Conservation (phyloP, 2,329 filamentous ascomycete species). For the Xylaria sp. region DNA sequence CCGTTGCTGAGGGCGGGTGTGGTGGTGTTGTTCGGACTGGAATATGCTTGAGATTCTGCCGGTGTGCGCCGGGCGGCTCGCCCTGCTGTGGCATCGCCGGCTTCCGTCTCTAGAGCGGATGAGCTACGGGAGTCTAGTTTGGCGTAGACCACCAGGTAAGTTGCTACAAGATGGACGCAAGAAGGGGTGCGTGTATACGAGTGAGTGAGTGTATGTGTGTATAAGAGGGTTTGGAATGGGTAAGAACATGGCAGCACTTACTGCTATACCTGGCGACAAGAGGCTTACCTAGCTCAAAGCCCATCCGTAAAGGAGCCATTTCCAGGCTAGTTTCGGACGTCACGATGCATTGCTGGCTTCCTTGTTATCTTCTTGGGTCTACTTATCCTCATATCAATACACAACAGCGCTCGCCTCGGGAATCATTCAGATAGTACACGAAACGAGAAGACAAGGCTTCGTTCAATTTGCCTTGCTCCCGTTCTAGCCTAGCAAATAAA, state of each 20-base stretch:
- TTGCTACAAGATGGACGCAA: background rate
- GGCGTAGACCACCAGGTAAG: background rate
- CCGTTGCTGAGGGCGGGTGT: background rate
- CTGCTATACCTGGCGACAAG: background rate
- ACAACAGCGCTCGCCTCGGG: background rate
- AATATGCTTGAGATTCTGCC: background rate
- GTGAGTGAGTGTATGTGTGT: too few species aligned
- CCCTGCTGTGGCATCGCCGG: too few species aligned
- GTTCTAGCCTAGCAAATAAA: background rate
- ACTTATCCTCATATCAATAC: background rate
- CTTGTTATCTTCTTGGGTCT: background rate
- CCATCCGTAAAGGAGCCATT: background rate
- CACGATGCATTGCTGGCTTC: background rate
- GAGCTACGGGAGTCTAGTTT: background rate
- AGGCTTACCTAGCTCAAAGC: background rate
- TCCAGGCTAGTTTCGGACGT: background rate
- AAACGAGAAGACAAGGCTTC: background rate
- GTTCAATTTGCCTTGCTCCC: background rate
- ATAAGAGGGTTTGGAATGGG: too few species aligned
- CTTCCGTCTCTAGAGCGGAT: background rate
- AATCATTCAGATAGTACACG: too few species aligned
- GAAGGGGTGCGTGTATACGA: too few species aligned
- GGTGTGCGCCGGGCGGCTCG: background rate
- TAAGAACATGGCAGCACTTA: background rate
- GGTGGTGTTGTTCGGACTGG: background rate